These are phyloP conservation scores for Blastobotrys ciferrii DNA, from an alignment of 1,139 yeast species.

Conservation along the genomic window DNA sequence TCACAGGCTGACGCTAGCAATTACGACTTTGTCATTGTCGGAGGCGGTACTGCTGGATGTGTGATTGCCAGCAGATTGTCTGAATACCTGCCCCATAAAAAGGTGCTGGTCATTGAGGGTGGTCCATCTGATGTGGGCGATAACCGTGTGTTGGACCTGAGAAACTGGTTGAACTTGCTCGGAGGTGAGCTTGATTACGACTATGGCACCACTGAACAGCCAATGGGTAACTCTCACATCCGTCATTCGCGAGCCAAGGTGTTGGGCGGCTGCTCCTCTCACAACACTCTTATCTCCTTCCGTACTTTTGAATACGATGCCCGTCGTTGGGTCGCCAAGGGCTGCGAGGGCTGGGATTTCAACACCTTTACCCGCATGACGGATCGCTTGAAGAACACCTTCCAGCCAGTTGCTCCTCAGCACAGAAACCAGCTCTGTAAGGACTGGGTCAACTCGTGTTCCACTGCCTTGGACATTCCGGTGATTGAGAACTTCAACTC, in stretches of 20 bases:
- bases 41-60: constrained; percentile 40
- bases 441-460: constrained; percentile 13
- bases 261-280: constrained; percentile 40
- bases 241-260: constrained; percentile 34
- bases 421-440: constrained; percentile 12
- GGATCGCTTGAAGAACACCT: constrained; percentile 10
- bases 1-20: constrained; percentile 13
- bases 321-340: constrained; percentile 11
- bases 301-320: constrained; percentile 20
- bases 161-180: constrained; percentile 12
- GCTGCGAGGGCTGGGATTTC: constrained; percentile 15
- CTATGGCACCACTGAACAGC: constrained; percentile 14
- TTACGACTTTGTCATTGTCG: constrained; percentile 36
- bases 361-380: constrained; percentile 12
- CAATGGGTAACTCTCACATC: constrained; percentile 13
- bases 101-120: constrained; percentile 28
- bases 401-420: constrained; percentile 13
- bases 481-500: constrained; percentile 12
- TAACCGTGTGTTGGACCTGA: constrained; percentile 10
- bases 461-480: constrained; percentile 12
- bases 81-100: constrained; percentile 29
- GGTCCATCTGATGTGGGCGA: constrained; percentile 21
- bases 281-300: constrained; percentile 35
- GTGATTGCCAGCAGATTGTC: constrained; percentile 38
- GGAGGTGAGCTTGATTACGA: constrained; percentile 13